Percentiles rank a stretch among this genome's conserved stretches.
phyloP scores from a whole-genome alignment of 176 grass and related monocot species.

The Eleusine indica region DNA sequence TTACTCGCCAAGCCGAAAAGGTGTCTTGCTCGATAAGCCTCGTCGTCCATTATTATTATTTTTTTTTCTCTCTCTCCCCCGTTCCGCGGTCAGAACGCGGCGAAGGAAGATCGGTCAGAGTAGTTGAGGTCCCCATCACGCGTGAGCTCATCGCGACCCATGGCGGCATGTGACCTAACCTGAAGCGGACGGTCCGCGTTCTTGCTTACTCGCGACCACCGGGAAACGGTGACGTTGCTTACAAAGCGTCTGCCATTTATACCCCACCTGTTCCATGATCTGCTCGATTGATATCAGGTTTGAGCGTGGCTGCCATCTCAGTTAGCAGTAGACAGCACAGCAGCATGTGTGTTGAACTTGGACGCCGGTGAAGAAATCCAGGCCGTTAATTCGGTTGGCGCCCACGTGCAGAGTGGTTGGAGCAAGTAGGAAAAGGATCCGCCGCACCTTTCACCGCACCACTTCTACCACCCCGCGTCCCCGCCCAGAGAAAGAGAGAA shows the following conservation, averaged over 20 bases:
- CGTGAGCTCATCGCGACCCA: too few relatives aligned
- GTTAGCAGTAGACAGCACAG: background rate
- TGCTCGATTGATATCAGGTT: too few relatives aligned
- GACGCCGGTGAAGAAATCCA: background rate
- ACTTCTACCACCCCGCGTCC: background rate
- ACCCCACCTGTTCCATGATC: too few relatives aligned
- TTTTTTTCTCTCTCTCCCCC: too few relatives aligned
- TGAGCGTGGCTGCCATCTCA: background rate
- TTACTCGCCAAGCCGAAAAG: too few relatives aligned
- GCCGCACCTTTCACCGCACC: background rate
- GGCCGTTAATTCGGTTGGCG: constrained; percentile 40
- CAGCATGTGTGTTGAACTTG: background rate
- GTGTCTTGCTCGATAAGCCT: background rate
- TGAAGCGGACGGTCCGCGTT: too few relatives aligned
- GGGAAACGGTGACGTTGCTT: too few relatives aligned
- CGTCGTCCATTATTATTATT: background rate
- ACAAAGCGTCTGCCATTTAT: too few relatives aligned
- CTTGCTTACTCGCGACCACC: too few relatives aligned
- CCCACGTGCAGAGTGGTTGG: constrained; percentile 27
- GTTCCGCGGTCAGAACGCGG: background rate
- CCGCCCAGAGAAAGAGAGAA: background rate
- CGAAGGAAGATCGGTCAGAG: too few relatives aligned
- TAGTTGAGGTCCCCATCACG: too few relatives aligned
- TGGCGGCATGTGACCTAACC: too few relatives aligned
- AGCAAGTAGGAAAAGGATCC: constrained; percentile 7